These are phyloP conservation scores for Elongisporangium undulatum DNA, from an alignment of 352 stramenopile genomes.

Conservation along the genomic window DNA sequence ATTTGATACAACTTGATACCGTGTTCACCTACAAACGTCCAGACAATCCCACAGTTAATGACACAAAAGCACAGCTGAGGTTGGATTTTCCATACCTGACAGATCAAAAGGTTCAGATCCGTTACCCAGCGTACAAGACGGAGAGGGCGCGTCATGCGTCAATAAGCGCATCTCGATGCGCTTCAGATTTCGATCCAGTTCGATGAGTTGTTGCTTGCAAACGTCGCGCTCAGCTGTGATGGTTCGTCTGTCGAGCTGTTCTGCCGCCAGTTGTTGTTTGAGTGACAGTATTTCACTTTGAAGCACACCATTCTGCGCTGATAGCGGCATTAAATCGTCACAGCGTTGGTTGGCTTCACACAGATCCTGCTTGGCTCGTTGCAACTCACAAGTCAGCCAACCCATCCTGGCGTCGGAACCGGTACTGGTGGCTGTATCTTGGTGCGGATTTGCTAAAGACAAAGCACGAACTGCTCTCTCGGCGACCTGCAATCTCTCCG, in stretches of 20 bases:
- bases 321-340: not conserved
- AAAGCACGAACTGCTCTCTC: constrained; percentile 20
- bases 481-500: constrained; percentile 18
- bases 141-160: not conserved
- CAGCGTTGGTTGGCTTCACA: not conserved
- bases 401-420: not conserved
- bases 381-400: not conserved
- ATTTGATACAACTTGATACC: not conserved
- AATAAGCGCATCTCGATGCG: not conserved
- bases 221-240: not conserved
- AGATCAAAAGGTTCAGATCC: not conserved
- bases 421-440: not conserved
- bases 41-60: not conserved
- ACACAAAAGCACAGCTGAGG: not conserved
- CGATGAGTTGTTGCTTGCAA: not conserved
- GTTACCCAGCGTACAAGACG: not conserved
- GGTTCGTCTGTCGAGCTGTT: not conserved
- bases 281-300: not conserved
- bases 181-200: not conserved
- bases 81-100: not conserved
- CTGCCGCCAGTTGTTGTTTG: not conserved
- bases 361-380: not conserved
- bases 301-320: not conserved
- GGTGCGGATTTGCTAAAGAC: constrained; percentile 2
- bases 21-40: not conserved